Base-by-base conservation (phyloP, 495 filamentous ascomycete species). In the Mytilinidion resinicola region DNA sequence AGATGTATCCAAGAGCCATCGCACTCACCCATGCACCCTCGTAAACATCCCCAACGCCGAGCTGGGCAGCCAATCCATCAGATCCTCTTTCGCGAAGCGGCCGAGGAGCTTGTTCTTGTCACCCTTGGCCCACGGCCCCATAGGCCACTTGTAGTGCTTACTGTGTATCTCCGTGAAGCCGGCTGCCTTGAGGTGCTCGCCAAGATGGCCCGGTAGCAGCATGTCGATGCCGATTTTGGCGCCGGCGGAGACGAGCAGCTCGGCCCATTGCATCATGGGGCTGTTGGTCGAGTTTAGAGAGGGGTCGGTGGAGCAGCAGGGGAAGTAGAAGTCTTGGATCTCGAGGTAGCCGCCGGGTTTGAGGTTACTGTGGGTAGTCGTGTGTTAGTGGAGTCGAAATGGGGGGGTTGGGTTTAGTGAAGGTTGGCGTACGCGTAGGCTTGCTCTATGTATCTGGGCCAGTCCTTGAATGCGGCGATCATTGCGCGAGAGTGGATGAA, bases 1-100 rank as follows among this genome's bases (percentile, higher is more conserved):
- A 30, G 25, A 3, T 30, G 25, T 30, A 6, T 30, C 25, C 2
- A 30, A 30, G 25, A 30, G 6, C 25, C 3, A 30, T 2, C 25
- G 6, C 2, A 30, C 25, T 30, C 25, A 30, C 25, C 25, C 25
- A 30, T 30, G 25, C 20, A 71, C 55, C 7, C 68, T 48, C 4
- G 70, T 72, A 51, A 70, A 72, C 9, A 66, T 37, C 9, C 34
- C 63, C 39, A 66, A 15, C 2, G 47, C 33, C 17, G 52, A 53
- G 15, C 62, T 57, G 3, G 57, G 61, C 25, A 63, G 47, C 56
- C 55, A 60, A 39, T 66, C 63, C 51, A 39, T 46, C 0, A 63
- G 36, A 46, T 66, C 56, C 33, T 66, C 52, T 4, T 50, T 21
- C 10, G 21, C 51, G 21, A 46, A 66, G 10, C 39, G 46, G 0